These are phyloP conservation scores for Arabidopsis lyrata DNA, from an alignment of 441 rosid genomes.

Conservation along the genomic window DNA sequence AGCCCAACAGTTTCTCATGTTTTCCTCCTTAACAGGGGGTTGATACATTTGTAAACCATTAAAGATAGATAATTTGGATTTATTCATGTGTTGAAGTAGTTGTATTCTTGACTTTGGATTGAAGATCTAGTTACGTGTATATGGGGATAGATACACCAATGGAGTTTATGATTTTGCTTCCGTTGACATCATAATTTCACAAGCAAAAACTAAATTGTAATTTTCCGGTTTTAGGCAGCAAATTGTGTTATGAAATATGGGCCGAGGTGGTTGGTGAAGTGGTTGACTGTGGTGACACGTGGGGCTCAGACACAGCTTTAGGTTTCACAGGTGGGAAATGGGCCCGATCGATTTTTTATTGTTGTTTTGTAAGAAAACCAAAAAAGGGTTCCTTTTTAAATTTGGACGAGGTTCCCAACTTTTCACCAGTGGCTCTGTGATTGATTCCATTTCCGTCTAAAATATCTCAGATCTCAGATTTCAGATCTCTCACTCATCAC, in stretches of 20 bases:
- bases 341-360: not conserved
- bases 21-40: conserved; percentile 9
- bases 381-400: conserved; percentile 18
- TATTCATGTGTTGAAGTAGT: conserved; percentile 39
- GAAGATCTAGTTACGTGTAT: conserved; percentile 5
- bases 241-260: not conserved
- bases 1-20: conserved; percentile 14
- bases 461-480: conserved; percentile 32
- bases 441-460: not conserved
- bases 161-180: conserved; percentile 22
- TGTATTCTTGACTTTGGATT: conserved; percentile 20
- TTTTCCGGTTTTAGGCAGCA: not conserved
- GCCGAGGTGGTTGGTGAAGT: conserved; percentile 37
- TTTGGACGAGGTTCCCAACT: conserved; percentile 3
- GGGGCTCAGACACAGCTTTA: conserved; percentile 11
- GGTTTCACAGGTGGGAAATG: conserved; percentile 32
- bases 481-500: conserved; percentile 14
- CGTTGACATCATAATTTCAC: not conserved
- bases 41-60: conserved; percentile 40
- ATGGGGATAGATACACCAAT: conserved; percentile 1
- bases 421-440: conserved; percentile 8
- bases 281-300: conserved; percentile 37
- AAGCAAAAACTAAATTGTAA: not conserved
- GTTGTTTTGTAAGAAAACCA: not conserved
- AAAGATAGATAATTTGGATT: conserved; percentile 35